A percentile compares a stretch with the other conserved stretches of the same genome.
Conservation (phyloP, 1,284 basidiomycete genomes). For the Thelephora terrestris region DNA sequence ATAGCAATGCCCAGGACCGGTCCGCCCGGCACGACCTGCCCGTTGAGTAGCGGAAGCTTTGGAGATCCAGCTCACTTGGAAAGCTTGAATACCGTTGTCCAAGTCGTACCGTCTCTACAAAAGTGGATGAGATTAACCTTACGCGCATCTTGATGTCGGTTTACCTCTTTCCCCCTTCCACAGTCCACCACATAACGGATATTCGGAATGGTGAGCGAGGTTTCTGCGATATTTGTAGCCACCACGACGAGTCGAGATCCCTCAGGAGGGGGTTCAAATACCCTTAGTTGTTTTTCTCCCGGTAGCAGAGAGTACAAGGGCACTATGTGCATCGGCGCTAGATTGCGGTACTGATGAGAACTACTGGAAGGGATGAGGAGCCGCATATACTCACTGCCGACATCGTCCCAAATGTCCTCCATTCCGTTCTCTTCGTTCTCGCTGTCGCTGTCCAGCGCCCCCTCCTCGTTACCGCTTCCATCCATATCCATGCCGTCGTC, state of each 20-base stretch:
- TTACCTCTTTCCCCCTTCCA: constrained; percentile 78
- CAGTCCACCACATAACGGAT: constrained; percentile 72
- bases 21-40: constrained; percentile 68
- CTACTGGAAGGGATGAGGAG: not conserved
- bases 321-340: constrained; percentile 62
- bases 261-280: constrained; percentile 57
- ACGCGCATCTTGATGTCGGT: constrained; percentile 8
- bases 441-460: constrained; percentile 32
- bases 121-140: constrained; percentile 1
- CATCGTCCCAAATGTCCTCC: no score
- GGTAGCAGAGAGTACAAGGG: constrained; percentile 68
- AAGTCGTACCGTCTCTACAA: constrained; percentile 46
- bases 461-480: constrained; percentile 41
- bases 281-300: constrained; percentile 66
- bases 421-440: constrained; percentile 16
- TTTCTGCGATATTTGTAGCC: constrained; percentile 74
- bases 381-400: no score
- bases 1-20: constrained; percentile 74
- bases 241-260: constrained; percentile 62
- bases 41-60: constrained; percentile 69
- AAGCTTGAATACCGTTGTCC: constrained; percentile 56
- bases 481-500: constrained; percentile 32
- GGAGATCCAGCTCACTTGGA: constrained; percentile 66
- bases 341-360: not conserved
- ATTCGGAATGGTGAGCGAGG: constrained; percentile 69